These are phyloP conservation scores for Astrothelium macrocarpum DNA, from an alignment of 495 filamentous ascomycete genomes.

Conservation along the genomic window DNA sequence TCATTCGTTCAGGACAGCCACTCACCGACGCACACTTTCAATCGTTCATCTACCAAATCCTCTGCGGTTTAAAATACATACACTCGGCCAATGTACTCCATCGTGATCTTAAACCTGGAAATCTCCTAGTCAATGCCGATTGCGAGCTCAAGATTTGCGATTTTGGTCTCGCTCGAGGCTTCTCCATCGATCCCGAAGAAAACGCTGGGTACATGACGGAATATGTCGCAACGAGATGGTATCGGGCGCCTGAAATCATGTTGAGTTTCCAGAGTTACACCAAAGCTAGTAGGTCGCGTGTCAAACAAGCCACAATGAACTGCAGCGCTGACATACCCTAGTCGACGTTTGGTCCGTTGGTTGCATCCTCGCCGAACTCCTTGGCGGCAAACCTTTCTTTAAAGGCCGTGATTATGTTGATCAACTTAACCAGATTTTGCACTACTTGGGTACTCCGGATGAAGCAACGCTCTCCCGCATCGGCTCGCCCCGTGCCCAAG, in stretches of 20 bases:
- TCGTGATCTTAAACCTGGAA: slow-evolving; percentile 94
- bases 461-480: slow-evolving; percentile 92
- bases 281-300: slow-evolving; percentile 60
- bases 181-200: slow-evolving; percentile 84
- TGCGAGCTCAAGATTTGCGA: slow-evolving; percentile 99
- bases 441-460: slow-evolving; percentile 93
- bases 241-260: slow-evolving; percentile 99
- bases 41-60: slow-evolving; percentile 99
- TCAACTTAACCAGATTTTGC: slow-evolving; percentile 97
- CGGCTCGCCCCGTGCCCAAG: slow-evolving; percentile 89
- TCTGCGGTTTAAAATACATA: slow-evolving; percentile 97
- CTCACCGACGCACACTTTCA: slow-evolving; percentile 98
- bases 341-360: slow-evolving; percentile 99
- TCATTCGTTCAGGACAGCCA: slow-evolving; percentile 95
- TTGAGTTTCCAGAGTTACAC: slow-evolving; percentile 99
- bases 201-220: slow-evolving; percentile 99
- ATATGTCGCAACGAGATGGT: slow-evolving; percentile 99
- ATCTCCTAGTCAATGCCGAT: slow-evolving; percentile 94
- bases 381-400: slow-evolving; percentile 96
- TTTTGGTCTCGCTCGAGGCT: slow-evolving; percentile 85
- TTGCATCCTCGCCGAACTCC: slow-evolving; percentile 92
- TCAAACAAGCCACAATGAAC: not conserved
- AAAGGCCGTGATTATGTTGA: slow-evolving; percentile 99
- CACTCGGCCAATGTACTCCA: slow-evolving; percentile 98
- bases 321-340: slow-evolving; percentile 30